A percentile compares a stretch with the other conserved stretches of the same genome.
phyloP scores from a whole-genome alignment of 2,329 filamentous ascomycete genomes.

The Lomentospora prolificans region DNA sequence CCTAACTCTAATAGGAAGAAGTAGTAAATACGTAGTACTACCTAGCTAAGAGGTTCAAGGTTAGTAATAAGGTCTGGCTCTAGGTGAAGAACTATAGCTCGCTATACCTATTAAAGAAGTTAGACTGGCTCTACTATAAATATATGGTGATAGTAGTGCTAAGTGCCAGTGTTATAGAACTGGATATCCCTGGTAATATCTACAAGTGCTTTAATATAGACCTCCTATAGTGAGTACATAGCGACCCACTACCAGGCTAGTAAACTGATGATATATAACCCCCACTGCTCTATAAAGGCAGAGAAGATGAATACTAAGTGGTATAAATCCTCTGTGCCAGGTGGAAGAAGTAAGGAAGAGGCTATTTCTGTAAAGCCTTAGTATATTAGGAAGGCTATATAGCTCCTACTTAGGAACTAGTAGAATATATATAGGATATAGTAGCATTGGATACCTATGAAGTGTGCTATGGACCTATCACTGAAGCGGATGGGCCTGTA shows the following conservation, averaged over 20 bases:
- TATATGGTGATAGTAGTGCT: not conserved
- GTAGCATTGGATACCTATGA: not conserved
- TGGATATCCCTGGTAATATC: too few relatives aligned
- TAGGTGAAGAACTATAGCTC: too few relatives aligned
- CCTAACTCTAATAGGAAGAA: too few relatives aligned
- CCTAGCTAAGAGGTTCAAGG: too few relatives aligned
- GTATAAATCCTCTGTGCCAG: not conserved
- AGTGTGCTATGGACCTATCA: not conserved
- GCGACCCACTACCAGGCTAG: not conserved
- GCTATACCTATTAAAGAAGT: too few relatives aligned
- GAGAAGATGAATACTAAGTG: too few relatives aligned
- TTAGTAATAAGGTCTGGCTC: too few relatives aligned
- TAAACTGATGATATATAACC: not conserved
- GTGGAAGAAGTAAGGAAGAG: not conserved
- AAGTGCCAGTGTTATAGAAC: not conserved
- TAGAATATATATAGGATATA: not conserved
- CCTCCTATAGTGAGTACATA: too few relatives aligned
- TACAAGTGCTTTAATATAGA: too few relatives aligned
- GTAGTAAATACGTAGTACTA: too few relatives aligned
- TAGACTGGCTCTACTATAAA: too few relatives aligned
- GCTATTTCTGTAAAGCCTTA: not conserved
- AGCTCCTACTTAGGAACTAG: not conserved
- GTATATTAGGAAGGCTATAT: too few relatives aligned
- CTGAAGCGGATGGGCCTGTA: not conserved
- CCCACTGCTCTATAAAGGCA: not conserved